Base-by-base conservation (phyloP, 768 basidiomycete genomes). In the Lactarius akahatsu region DNA sequence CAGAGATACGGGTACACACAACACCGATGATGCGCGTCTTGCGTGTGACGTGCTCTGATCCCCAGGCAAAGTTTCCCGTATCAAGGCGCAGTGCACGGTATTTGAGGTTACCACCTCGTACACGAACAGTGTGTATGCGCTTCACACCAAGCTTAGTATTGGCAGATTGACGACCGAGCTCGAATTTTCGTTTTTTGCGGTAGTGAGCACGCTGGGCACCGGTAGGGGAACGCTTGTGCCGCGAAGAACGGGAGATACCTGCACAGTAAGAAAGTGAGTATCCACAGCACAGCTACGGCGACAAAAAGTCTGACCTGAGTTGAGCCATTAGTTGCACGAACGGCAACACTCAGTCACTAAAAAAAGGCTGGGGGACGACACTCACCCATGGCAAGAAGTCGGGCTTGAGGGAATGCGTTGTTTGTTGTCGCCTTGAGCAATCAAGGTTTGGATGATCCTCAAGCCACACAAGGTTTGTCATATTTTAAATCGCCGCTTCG, bases 111-210 rank as follows among this genome's bases (percentile, higher is more conserved):
- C 97, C 97, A 70, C 97, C 97, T 75, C 97, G 92, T 45, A 90
- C 89, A 75, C 97, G 92, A 70, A 99, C 95, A 63, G 87, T 85
- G 82, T 98, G 97, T 74, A 99, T 82, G 68, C 97, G 92, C 84
- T 98, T 98, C 63, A 89, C 75, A 59, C 97, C 96, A 71, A 99
- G 88, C 84, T 93, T 98, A 77, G 97, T 99, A 86, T 82, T 94
- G 72, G 97, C 97, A 65, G 97, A 83, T 78, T 98, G 97, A 77
- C 97, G 94, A 77, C 96, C 97, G 75, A 98, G 89, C 86, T 99
- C 97, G 81, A 98, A 98, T 84, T 98, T 98, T 90, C 97, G 89
- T 93, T 98, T 99, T 87, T 99, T 99, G 85, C 96, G 94, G 83
- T 95, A 96, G 82, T 91, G 88, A 73, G 94, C 88, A 74, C 91